Percentiles rank a stretch among this genome's conserved stretches.
These are phyloP conservation scores for Wickerhamiella brachini DNA, from an alignment of 805 yeast species.

Conservation along the genomic window DNA sequence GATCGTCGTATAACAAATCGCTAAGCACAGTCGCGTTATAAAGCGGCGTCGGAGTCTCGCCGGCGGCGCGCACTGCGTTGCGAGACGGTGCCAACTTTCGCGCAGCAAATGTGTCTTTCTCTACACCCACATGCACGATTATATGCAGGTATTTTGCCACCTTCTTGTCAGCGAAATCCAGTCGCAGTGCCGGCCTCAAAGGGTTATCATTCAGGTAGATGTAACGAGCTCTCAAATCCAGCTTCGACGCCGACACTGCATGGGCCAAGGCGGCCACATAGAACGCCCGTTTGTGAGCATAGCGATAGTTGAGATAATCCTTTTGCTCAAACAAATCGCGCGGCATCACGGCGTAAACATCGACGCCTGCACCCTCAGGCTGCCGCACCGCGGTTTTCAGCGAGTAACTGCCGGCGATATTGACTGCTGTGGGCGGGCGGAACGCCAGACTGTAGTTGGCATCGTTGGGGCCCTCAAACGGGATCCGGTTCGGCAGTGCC, in stretches of 20 bases:
- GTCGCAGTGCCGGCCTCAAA: slow-evolving; percentile 56
- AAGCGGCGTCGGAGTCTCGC: slow-evolving; percentile 51
- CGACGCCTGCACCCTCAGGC: slow-evolving; percentile 55
- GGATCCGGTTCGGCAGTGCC: neutral
- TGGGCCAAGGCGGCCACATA: slow-evolving; percentile 70
- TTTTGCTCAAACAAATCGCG: slow-evolving; percentile 58
- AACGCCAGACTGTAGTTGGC: slow-evolving; percentile 56
- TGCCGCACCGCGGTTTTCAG: slow-evolving; percentile 63
- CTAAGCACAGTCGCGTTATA: slow-evolving; percentile 74
- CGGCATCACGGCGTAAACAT: slow-evolving; percentile 77
- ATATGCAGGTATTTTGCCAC: slow-evolving; percentile 42
- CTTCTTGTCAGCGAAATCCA: slow-evolving; percentile 24
- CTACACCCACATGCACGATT: slow-evolving; percentile 60
- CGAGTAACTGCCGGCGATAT: slow-evolving; percentile 82
- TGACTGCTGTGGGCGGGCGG: slow-evolving; percentile 54
- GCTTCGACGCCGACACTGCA: slow-evolving; percentile 34
- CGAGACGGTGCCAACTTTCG: slow-evolving; percentile 67
- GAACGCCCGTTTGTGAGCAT: slow-evolving; percentile 78
- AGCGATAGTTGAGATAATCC: slow-evolving; percentile 82
- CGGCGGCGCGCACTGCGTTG: slow-evolving; percentile 51
- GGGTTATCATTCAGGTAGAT: slow-evolving; percentile 62
- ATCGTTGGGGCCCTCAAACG: slow-evolving; percentile 3
- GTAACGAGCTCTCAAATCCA: slow-evolving; percentile 46
- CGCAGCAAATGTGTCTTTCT: slow-evolving; percentile 53
- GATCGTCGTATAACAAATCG: slow-evolving; percentile 52